Evolutionary conservation across 441 rosid species (phyloP).

Genomic region (Melastoma candidum): DNA sequence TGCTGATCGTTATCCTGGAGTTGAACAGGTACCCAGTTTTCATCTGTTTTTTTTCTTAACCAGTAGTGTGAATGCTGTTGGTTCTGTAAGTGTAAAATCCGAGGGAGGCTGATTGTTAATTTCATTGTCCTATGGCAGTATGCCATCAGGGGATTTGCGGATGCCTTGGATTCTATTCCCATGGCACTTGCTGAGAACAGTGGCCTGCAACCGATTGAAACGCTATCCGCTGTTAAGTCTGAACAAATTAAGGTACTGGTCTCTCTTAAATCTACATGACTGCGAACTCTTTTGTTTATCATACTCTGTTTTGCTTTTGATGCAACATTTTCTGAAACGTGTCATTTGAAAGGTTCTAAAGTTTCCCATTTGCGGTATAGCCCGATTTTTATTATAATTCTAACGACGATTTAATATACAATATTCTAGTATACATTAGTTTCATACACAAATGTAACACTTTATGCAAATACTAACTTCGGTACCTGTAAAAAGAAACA

Average conservation of each 20-base stretch:
- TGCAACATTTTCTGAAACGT: background rate
- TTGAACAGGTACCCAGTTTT: conserved; percentile 66
- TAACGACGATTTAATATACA: too few relatives aligned
- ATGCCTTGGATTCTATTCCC: conserved; percentile 79
- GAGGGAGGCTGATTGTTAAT: background rate
- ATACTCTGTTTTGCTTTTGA: background rate
- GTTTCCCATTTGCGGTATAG: too few relatives aligned
- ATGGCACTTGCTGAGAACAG: conserved; percentile 99
- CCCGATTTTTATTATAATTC: too few relatives aligned
- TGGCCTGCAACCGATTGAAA: conserved; percentile 91
- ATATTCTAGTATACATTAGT: too few relatives aligned
- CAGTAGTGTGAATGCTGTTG: too few relatives aligned
- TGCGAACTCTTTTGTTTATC: background rate
- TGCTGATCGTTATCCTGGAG: conserved; percentile 84
- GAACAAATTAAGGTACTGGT: conserved; percentile 75
- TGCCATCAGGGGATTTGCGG: conserved; percentile 91
- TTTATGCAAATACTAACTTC: too few relatives aligned
- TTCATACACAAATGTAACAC: too few relatives aligned
- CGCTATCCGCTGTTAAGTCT: conserved; percentile 84
- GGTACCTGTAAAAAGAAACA: too few relatives aligned
- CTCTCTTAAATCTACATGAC: background rate
- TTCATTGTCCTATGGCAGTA: conserved; percentile 40
- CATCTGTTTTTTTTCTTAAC: background rate
- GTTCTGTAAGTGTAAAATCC: background rate
- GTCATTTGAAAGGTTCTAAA: background rate